Base-by-base conservation (phyloP, 208 protist genomes). In the Crithidia expoeki region DNA sequence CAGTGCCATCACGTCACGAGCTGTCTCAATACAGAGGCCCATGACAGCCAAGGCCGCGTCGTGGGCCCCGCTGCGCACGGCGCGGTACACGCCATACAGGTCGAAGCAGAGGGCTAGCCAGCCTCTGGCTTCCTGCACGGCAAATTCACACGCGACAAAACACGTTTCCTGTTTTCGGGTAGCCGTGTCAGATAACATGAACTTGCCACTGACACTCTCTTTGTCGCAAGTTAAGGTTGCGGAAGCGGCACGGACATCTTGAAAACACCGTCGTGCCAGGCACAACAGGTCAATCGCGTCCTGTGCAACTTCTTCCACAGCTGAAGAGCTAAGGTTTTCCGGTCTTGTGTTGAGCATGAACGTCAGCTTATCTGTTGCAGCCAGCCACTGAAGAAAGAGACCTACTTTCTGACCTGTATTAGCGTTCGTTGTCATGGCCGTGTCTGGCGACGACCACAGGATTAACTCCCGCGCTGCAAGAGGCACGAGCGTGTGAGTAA, bases 61-160 rank as follows among this genome's bases (percentile, higher is more conserved):
- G 28, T 40, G 19, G 27, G 56, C 1, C 17, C 34, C 33, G 30
- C 27, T 40, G 47, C 40, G 49, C 6, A 66, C 25, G 0, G 47
- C 19, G 16, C 42, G 46, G 53, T 77, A 77, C 17, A 68, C 40
- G 19, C 10, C 28, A 58, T 77, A 77, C 28, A 77, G 25, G 58
- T 77, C 72, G 17, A 72, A 77, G 57, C 72, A 77, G 36, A 68
- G 32, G 2, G 46, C 36, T 0, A 77, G 14, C 72, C 72, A 77
- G 27, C 36, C 38, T 17, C 44, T 16, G 0, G 53, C 72, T 34
- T 77, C 72, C 25, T 77, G 57, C 25, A 36, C 53, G 2, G 44
- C 50, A 16, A 53, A 60, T 10, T 55, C 57, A 25, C 52, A 67
- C 10, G 58, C 64, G 1, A 68, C 58, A 42, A 72, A 52, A 27